Conservation (phyloP, 805 yeast species). For the Kodamaea restingae region DNA sequence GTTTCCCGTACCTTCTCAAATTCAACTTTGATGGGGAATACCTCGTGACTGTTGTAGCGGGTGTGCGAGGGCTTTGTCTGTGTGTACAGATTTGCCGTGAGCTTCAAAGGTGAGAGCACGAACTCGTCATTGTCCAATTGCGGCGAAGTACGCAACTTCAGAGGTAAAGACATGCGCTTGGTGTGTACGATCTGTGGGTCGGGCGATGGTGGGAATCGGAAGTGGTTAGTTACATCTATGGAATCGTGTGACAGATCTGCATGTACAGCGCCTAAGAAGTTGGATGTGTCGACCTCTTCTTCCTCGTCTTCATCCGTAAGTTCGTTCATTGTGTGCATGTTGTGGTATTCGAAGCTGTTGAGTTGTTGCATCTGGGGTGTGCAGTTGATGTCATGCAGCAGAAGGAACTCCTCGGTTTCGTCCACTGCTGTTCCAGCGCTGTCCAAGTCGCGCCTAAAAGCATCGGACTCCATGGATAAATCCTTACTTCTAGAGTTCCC, state of each 20-base stretch:
- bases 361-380: conserved; percentile 7
- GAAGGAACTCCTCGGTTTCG: conserved; percentile 14
- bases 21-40: conserved; percentile 41
- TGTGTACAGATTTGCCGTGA: conserved; percentile 22
- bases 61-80: conserved; percentile 20
- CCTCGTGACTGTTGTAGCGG: conserved; percentile 40
- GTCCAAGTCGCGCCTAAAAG: conserved; percentile 7
- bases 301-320: conserved; percentile 14
- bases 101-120: conserved; percentile 40
- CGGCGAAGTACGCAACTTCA: conserved; percentile 21
- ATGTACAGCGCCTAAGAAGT: not conserved
- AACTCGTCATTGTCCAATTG: conserved; percentile 28
- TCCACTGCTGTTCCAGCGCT: conserved; percentile 6
- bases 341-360: conserved; percentile 4
- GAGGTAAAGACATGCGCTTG: conserved; percentile 16
- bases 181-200: conserved; percentile 1
- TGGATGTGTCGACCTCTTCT: conserved; percentile 6
- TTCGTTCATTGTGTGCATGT: conserved; percentile 22
- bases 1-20: conserved; percentile 25
- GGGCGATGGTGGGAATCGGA: conserved; percentile 23
- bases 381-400: not conserved
- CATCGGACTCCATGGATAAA: too few species aligned
- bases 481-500: too few species aligned
- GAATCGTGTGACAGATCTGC: conserved; percentile 7
- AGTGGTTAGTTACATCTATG: conserved; percentile 20